phyloP scores from a whole-genome alignment of 257 asterid species.

The Solanum neorickii region DNA sequence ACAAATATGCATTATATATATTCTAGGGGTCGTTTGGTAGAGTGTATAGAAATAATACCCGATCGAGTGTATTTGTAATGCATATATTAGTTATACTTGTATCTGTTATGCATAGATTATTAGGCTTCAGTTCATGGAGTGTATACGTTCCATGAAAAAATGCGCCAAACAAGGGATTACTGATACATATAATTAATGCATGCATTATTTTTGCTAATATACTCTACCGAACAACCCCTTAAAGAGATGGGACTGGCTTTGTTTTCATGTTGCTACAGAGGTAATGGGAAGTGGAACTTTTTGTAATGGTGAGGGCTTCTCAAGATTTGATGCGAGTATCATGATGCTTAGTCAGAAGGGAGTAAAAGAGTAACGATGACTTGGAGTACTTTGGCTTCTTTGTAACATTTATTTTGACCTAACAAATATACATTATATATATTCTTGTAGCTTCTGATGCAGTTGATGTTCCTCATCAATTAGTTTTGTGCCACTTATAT shows the following conservation, averaged over 20 bases:
- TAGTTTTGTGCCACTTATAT: neutral
- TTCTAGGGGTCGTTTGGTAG: too few relatives aligned
- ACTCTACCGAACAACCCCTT: neutral
- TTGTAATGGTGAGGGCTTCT: neutral
- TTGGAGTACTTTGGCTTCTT: neutral
- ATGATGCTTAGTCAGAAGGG: neutral
- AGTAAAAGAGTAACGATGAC: neutral
- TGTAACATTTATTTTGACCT: neutral
- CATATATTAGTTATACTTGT: too few relatives aligned
- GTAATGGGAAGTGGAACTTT: constrained; percentile 23
- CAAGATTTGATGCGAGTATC: neutral
- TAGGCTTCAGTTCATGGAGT: too few relatives aligned
- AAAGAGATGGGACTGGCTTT: constrained; percentile 11
- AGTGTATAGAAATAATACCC: too few relatives aligned
- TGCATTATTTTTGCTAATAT: too few relatives aligned
- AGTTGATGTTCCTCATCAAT: neutral
- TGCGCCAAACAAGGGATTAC: too few relatives aligned
- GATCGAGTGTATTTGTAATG: too few relatives aligned
- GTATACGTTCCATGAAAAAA: too few relatives aligned
- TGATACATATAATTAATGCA: too few relatives aligned
- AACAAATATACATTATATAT: neutral
- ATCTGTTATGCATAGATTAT: too few relatives aligned
- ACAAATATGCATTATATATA: neutral
- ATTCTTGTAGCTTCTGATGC: neutral
- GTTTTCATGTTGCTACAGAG: constrained; percentile 92